Base-by-base conservation (phyloP, 352 stramenopile genomes). In the Globisporangium camurandrum region DNA sequence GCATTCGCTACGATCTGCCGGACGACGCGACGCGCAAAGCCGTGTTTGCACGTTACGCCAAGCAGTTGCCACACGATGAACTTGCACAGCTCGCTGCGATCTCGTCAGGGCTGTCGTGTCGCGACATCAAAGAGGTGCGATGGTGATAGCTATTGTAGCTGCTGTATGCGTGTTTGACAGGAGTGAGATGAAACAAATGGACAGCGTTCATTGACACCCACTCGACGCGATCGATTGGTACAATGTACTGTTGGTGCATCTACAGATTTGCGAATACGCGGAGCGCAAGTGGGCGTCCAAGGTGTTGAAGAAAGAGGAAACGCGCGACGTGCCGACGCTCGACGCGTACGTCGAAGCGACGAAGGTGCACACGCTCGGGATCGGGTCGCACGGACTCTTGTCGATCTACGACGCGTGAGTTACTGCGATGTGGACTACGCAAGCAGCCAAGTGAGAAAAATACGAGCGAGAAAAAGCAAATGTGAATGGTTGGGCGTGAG, bases 61-160 rank as follows among this genome's bases (percentile, higher is more conserved):
- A 95, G 56, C 92, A 98, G 52, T 67, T 98, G 1, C 76, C 62
- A 4, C 44, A 59, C 0, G 66, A 88, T 14, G 82, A 97, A 27
- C 57, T 96, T 0, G 61, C 54, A 4, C 69, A 95, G 36, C 64
- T 98, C 20, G 87, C 90, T 2, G 47, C 64, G 3, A 61, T 91
- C 30, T 90, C 89, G 7, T 57, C 68, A 24, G 86, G 86, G n/a
- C 80, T 96, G 46, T 97, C 88, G 8, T 96, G 90, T 44, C 72
- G 92, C 49, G 92, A 97, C 57, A 97, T 98, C 54, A 97, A 97
- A 72, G 90, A 97, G 75, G 84, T 90, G 44, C n/a, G 44, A 20
- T 7, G 14, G 2, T 16, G 9, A 14, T 46, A 26, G 7, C 20
- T 36, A 26, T 16, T 23, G 8, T 10, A 30, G 16, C 1, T 46